phyloP scores from a whole-genome alignment of 2,329 filamentous ascomycete species.

The Onygenales sp. region DNA sequence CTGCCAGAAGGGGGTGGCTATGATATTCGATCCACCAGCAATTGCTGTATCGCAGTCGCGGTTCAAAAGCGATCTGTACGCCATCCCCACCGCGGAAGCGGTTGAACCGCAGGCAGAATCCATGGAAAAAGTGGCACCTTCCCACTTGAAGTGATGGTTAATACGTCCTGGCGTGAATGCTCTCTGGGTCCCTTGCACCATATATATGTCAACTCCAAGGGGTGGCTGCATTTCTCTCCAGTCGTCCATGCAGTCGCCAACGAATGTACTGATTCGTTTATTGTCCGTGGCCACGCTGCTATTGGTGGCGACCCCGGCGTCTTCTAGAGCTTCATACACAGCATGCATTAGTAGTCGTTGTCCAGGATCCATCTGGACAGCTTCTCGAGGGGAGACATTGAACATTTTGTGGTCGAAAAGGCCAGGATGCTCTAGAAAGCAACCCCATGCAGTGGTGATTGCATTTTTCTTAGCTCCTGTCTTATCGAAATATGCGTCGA shows the following conservation, averaged over 20 bases:
- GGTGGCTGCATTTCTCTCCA: slow-evolving; percentile 63
- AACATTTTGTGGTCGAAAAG: slow-evolving; percentile 4
- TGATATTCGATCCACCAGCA: slow-evolving; percentile 62
- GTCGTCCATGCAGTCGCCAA: slow-evolving; percentile 61
- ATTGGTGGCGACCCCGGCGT: slow-evolving; percentile 58
- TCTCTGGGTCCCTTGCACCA: slow-evolving; percentile 49
- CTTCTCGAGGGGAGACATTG: slow-evolving; percentile 5
- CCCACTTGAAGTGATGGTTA: slow-evolving; percentile 65
- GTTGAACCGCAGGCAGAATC: slow-evolving; percentile 65
- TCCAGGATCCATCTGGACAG: slow-evolving; percentile 9
- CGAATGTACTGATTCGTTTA: slow-evolving; percentile 57
- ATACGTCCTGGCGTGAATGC: slow-evolving; percentile 52
- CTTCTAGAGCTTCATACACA: slow-evolving; percentile 39
- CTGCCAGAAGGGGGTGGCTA: slow-evolving; percentile 70
- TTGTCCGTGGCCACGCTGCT: slow-evolving; percentile 53
- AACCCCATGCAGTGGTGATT: slow-evolving; percentile 23
- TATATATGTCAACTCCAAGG: slow-evolving; percentile 60
- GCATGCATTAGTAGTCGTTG: slow-evolving; percentile 10
- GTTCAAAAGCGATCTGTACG: slow-evolving; percentile 59
- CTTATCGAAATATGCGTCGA: slow-evolving; percentile 18
- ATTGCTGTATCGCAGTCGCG: slow-evolving; percentile 69
- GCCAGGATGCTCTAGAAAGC: neutral
- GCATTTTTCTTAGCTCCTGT: slow-evolving; percentile 32
- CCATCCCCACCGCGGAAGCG: slow-evolving; percentile 56
- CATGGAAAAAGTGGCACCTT: slow-evolving; percentile 56